Evolutionary conservation across 805 yeast species (phyloP), one percentile per base, ranked within the genome.

Genomic region (Cyberlindnera subsufficiens): DNA sequence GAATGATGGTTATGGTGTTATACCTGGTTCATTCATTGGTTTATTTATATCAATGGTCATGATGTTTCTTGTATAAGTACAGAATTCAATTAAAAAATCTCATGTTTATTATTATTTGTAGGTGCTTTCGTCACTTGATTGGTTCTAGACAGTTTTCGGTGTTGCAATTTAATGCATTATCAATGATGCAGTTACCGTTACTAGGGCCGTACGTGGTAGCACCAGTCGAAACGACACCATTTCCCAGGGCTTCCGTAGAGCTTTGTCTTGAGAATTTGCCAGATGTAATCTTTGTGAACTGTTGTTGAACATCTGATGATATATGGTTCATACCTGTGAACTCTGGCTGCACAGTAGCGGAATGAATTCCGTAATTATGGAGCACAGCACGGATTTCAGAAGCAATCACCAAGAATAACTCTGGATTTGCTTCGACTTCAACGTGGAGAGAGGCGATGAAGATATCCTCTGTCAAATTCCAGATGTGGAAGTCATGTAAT

Each of bases 341-440:
- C 66, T 91, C 99, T 0, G 99, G 99, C 65, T 91, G 99, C 39
- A 93, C 90, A 2, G 99, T 91, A 16, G 91, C 96, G 31, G 93
- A 84, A 57, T 90, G 95, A 47, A 91, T 82, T 36, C 96, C 96
- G 58, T 82, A 83, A 22, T 74, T 79, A 55, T 87, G 96, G 55
- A 91, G 72, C 37, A 89, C 80, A 40, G 77, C 76, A 62, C 93
- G 78, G 41, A 91, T 91, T 44, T 77, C 75, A 38, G 79, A 71
- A 8, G 95, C 95, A 39, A 86, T 74, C n/a, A 66, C 63, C 43
- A 82, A 64, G 60, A 88, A 93, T 20, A 76, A 71, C 43, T 74
- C 77, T n/a, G 88, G 84, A 10, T 75, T 68, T 13, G 75, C 65
- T 40, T 75, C 72, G 35, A 93, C 72, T 55, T 88, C 86, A 33